A percentile compares a stretch with the other conserved stretches of the same genome.
Conservation (phyloP, 164 flowering plant genomes). For the grape (Vitis vinifera) region DNA sequence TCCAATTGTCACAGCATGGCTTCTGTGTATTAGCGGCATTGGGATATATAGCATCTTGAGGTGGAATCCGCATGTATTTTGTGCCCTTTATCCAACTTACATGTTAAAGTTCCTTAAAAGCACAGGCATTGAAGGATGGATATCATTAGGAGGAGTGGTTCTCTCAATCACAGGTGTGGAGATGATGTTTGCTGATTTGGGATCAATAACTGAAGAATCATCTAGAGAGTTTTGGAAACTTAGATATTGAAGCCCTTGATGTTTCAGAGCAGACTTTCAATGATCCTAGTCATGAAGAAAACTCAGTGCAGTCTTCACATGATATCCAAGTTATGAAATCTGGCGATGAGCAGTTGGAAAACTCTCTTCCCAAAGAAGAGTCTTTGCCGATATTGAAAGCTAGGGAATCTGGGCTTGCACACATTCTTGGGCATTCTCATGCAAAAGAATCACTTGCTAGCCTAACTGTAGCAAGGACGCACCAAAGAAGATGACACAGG, state of each 20-base stretch:
- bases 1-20: slow-evolving; percentile 68
- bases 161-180: slow-evolving; percentile 81
- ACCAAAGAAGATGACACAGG: no score
- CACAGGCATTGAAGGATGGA: slow-evolving; percentile 68
- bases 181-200: slow-evolving; percentile 79
- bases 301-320: slow-evolving; percentile 16
- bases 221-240: slow-evolving; percentile 8
- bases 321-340: slow-evolving; percentile 18
- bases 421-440: slow-evolving; percentile 59
- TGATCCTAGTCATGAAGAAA: slow-evolving; percentile 18
- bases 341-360: slow-evolving; percentile 12
- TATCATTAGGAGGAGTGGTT: slow-evolving; percentile 73
- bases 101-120: slow-evolving; percentile 54
- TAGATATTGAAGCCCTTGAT: slow-evolving; percentile 23
- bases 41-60: slow-evolving; percentile 64
- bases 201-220: slow-evolving; percentile 4
- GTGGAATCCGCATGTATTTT: slow-evolving; percentile 66
- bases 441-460: slow-evolving; percentile 20
- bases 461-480: no score
- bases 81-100: slow-evolving; percentile 69
- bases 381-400: slow-evolving; percentile 43
- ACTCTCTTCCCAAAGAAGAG: slow-evolving; percentile 29
- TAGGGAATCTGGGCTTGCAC: slow-evolving; percentile 55
- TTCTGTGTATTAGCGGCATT: slow-evolving; percentile 54
- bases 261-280: slow-evolving; percentile 9